These are phyloP conservation scores for Mycena vulgaris DNA, from an alignment of 768 basidiomycete genomes.

Conservation along the genomic window DNA sequence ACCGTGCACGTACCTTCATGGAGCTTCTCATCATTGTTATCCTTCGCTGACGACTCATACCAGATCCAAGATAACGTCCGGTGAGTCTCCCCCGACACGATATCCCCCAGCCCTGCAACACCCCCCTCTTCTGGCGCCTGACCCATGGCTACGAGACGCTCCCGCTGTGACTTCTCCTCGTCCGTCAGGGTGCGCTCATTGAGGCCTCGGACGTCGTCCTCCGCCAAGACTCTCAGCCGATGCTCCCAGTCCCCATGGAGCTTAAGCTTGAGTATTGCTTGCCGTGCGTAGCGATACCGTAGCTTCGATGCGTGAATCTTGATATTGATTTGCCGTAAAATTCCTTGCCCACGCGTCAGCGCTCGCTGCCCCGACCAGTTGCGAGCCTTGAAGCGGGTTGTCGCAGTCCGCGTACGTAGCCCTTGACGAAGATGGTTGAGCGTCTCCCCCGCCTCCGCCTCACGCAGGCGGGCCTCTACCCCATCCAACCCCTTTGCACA, in stretches of 20 bases:
- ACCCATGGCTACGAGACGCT: not conserved
- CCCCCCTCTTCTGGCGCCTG: not conserved
- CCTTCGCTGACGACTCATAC: not conserved
- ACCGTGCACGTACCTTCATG: not conserved
- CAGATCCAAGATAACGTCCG: not conserved
- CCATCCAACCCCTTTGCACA: not conserved
- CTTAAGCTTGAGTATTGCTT: not conserved
- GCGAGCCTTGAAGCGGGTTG: not conserved
- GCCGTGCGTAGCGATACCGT: not conserved
- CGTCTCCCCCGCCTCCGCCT: not conserved
- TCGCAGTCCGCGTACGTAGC: not conserved
- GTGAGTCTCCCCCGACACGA: not conserved
- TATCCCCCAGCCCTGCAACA: not conserved
- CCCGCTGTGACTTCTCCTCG: not conserved
- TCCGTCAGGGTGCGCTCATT: not conserved
- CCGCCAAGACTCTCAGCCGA: not conserved
- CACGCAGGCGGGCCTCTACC: not conserved
- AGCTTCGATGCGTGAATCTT: not conserved
- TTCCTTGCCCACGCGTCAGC: conserved; percentile 2
- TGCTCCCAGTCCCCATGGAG: not conserved
- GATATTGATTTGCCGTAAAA: not conserved
- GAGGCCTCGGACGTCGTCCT: not conserved
- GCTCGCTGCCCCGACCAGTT: conserved; percentile 15
- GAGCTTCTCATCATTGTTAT: not conserved
- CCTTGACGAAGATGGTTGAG: too few relatives aligned